These are phyloP conservation scores for Yarrowia phangngaensis DNA, from an alignment of 805 yeast genomes.

Conservation along the genomic window DNA sequence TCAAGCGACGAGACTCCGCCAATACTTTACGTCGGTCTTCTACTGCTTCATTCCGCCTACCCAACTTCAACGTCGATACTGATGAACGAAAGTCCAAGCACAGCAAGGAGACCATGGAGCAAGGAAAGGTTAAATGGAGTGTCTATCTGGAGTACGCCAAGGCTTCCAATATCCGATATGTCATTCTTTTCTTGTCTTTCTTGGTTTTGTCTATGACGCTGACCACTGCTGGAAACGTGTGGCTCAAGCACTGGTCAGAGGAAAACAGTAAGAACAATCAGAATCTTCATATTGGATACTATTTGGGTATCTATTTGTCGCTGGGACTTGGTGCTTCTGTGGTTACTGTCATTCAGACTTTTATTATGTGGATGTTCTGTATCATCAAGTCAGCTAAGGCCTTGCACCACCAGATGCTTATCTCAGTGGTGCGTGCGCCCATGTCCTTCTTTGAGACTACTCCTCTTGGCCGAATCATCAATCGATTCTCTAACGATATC, in stretches of 20 bases:
- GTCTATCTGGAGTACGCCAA: conserved; percentile 79
- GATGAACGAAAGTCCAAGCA: conserved; percentile 34
- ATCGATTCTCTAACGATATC: conserved; percentile 87
- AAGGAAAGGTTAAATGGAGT: conserved; percentile 88
- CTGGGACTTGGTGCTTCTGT: conserved; percentile 68
- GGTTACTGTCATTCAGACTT: conserved; percentile 58
- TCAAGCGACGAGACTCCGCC: conserved; percentile 32
- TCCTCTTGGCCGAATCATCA: conserved; percentile 87
- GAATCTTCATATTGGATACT: conserved; percentile 69
- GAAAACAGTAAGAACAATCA: conserved; percentile 62
- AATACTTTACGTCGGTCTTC: conserved; percentile 56
- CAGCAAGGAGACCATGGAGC: conserved; percentile 73
- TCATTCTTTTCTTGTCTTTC: conserved; percentile 52
- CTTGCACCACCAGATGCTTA: conserved; percentile 69
- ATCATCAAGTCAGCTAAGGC: conserved; percentile 76
- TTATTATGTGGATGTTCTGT: conserved; percentile 73
- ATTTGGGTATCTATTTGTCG: conserved; percentile 68
- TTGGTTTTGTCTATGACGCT: conserved; percentile 57
- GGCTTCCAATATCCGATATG: conserved; percentile 75
- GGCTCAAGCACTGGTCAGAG: conserved; percentile 98
- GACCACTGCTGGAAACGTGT: conserved; percentile 69
- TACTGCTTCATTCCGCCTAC: conserved; percentile 51
- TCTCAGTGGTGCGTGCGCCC: conserved; percentile 75
- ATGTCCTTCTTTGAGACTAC: conserved; percentile 96
- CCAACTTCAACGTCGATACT: conserved; percentile 33